Evolutionary conservation across 106 monocot genomes (phyloP), one percentile per base, ranked within the genome.

Genomic region (Hemerocallis citrina): DNA sequence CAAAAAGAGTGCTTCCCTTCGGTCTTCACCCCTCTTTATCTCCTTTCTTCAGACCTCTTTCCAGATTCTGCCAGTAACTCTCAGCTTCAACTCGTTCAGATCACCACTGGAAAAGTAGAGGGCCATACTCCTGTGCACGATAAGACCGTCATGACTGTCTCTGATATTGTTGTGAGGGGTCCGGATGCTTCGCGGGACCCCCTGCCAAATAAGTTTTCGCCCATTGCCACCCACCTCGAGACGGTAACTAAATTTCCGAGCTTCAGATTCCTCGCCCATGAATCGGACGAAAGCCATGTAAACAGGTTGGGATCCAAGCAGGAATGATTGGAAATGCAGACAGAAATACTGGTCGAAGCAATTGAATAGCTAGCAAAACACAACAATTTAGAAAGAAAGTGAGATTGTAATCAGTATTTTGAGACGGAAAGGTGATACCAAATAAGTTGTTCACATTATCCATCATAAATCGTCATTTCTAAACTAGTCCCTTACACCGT

Each of bases 261-360:
- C 77, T 49, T 77, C 77, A 14, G 65, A 67, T 49, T 77, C 77
- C 30, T 77, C 77, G 0, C 77, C 77, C 49, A 77, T 63, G 66
- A 77, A 77, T 7, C 72, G 65, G 22, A 77, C 55, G 49, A 77
- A 77, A 12, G 77, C 66, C 67, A 77, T 77, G 40, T 77, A 77
- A 19, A 72, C 67, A 12, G 77, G 77, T 19, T 62, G 62, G 1
- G 55, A 34, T 30, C 72, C 77, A 1, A 77, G 40, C 51, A 39
- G 32, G 17, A 72, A 77, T 28, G 77, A 72, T 45, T 77, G 72
- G 14, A 77, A 77, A 34, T 77, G 77, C 25, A 77, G 72, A 20
- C 77, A 77, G 62, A 77, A 77, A 41, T 77, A 72, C 37, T 72
- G 67, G 22, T 63, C 67, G n/a, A 72, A 77, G 50, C 72, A 77